Evolutionary conservation across 495 filamentous ascomycete species (phyloP), one percentile per base, ranked within the genome.

Genomic region (Wilcoxina mikolae): DNA sequence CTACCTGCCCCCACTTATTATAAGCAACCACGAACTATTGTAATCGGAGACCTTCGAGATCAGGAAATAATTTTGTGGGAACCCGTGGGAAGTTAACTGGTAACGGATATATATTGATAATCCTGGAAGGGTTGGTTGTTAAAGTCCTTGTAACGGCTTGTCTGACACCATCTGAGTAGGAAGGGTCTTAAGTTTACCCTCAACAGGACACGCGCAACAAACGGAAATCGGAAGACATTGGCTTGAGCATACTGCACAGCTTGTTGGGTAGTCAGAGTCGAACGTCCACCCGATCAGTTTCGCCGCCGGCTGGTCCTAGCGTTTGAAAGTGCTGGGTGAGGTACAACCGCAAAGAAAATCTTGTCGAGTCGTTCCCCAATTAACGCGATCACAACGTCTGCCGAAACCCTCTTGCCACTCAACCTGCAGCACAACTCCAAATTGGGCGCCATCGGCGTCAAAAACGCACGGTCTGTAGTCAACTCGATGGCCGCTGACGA

Each of bases 401-500:
- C 56, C 60, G 60, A 60, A 42, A 64, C 60, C 43, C 52, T 63
- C 47, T 47, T 52, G 27, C 62, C 60, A 53, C 53, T 61, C 59
- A 59, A 50, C 47, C 11, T 50, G 47, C 23, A 50, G 15, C 47
- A 25, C 22, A n/a, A 15, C 47, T 15, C 23, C 15, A n/a, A 50
- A 17, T 22, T 54, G 56, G 49, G 60, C 42, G 53, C 50, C n/a
- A 31, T 15, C 15, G 60, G 60, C 43, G 53, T 63, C 56, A 64
- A 64, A 51, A 63, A 60, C 39, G 53, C 20, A 27, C 23, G 47
- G 26, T 17, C 47, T 29, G 22, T 18, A 47, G 60, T 46, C 50
- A 56, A 51, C 58, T 56, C 55, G 45, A 65, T 65, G 61, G 62
- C 62, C 48, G 62, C 62, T 24, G 58, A 64, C 54, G 62, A 65